Evolutionary conservation across 2,329 filamentous ascomycete genomes (phyloP), one percentile per base, ranked within the genome.

Genomic region (Conoideocrella luteorostrata): DNA sequence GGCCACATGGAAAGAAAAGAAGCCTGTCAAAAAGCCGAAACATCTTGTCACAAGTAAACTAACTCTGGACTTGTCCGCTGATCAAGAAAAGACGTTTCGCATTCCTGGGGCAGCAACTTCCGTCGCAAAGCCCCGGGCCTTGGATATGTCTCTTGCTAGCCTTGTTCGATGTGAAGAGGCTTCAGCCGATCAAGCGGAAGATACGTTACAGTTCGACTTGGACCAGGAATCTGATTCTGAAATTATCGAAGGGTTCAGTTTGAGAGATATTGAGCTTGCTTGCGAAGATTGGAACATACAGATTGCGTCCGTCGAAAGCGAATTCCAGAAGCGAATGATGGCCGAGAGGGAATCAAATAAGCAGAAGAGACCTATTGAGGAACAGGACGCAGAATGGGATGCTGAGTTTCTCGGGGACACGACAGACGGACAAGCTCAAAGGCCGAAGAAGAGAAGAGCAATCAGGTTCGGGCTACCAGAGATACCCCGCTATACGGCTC

Each of bases 41-140:
- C 74, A 87, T 13, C 74, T 97, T 4, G 77, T 89, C 5, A 88
- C 89, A 0, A 90, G 85, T 17, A 98, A 98, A 64, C 75, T 95
- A 45, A 89, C 81, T 48, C 73, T 98, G 12, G 93, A 98, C 48
- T 70, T 97, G 26, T 85, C 87, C 3, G 75, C 79, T 37, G 93
- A 97, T 55, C 86, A 95, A 52, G 88, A 95, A 62, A 88, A 89
- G 54, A 73, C 77, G 21, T 98, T 97, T 61, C 81, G 82, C 44
- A 78, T 91, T n/a, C 74, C 80, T 0, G 82, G 82, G 1, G 74
- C 80, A 21, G 72, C 75, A 1, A 68, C 70, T 4, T 57, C 63
- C 10, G 76, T 80, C 35, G 20, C 35, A 10, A 76, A 79, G 37
- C 72, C 80, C 47, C 76, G 75, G 21, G 63, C 81, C 20, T 68